Conservation (phyloP, 345 rosid genomes). For the Cardiospermum halicacabum region DNA sequence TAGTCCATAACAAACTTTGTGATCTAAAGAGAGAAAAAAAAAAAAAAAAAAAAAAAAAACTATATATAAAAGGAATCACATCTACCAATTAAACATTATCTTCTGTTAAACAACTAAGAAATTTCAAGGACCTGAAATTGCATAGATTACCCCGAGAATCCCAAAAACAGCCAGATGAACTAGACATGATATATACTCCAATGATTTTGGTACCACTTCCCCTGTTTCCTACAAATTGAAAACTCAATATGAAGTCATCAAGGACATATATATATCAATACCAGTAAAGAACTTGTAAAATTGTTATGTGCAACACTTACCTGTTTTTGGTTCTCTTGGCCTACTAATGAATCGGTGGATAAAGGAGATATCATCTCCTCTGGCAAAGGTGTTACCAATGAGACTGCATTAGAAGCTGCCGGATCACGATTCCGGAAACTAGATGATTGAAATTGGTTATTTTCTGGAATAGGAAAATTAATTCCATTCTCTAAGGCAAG, state of each 20-base stretch:
- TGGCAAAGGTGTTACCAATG: slow-evolving; percentile 31
- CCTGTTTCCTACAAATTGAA: slow-evolving; percentile 30
- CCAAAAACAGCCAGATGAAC: slow-evolving; percentile 69
- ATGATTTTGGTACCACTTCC: slow-evolving; percentile 33
- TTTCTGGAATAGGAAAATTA: slow-evolving; percentile 24
- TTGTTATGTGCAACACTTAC: slow-evolving; percentile 18
- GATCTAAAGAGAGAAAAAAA: too few relatives aligned
- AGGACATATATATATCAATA: not conserved
- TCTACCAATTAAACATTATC: not conserved
- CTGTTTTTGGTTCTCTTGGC: slow-evolving; percentile 25
- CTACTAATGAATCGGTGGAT: slow-evolving; percentile 37
- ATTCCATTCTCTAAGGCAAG: slow-evolving; percentile 34
- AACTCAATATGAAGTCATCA: not conserved
- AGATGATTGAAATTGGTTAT: slow-evolving; percentile 18
- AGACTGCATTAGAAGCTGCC: slow-evolving; percentile 19
- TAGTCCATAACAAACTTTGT: too few relatives aligned
- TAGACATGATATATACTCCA: slow-evolving; percentile 51
- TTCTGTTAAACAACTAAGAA: not conserved
- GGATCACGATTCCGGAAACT: slow-evolving; percentile 25
- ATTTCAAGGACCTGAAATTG: not conserved
- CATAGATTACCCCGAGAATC: slow-evolving; percentile 59
- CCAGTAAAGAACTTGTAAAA: not conserved
- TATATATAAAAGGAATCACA: too few relatives aligned
- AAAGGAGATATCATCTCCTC: slow-evolving; percentile 43
- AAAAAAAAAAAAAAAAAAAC: too few relatives aligned